A percentile compares a stretch with the other conserved stretches of the same genome.
Conservation (phyloP, 2,329 filamentous ascomycete genomes). For the Colletotrichum euphorbiae region DNA sequence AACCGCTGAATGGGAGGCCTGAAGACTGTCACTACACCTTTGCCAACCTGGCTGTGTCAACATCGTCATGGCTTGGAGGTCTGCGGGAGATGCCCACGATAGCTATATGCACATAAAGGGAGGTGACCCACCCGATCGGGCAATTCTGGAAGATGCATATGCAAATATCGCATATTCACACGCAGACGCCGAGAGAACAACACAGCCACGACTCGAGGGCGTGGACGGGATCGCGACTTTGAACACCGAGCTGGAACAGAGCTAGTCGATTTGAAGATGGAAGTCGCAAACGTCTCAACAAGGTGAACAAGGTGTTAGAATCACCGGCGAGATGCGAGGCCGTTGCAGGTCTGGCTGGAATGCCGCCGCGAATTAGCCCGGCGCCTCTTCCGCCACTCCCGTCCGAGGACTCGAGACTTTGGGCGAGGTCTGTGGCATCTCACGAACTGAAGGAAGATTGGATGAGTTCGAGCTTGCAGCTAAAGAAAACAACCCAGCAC, state of each 20-base stretch:
- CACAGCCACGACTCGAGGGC: neutral
- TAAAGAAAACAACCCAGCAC: neutral
- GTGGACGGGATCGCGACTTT: neutral
- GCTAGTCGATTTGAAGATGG: neutral
- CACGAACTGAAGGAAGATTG: slow-evolving; percentile 8
- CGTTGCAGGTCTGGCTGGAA: slow-evolving; percentile 5
- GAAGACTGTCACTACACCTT: no score
- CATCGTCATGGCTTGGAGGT: no score
- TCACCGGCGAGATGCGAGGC: neutral
- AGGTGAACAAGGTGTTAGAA: neutral
- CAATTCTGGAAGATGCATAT: no score
- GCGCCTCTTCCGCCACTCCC: slow-evolving; percentile 8
- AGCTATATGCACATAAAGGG: no score
- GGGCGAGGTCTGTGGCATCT: no score
- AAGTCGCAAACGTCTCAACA: neutral
- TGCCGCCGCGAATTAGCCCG: slow-evolving; percentile 5
- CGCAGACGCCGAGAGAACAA: neutral
- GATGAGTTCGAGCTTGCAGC: neutral
- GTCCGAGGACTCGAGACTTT: neutral
- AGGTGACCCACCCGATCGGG: no score
- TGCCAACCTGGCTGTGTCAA: no score
- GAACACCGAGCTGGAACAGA: neutral
- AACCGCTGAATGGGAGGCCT: neutral
- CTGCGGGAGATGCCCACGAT: no score
- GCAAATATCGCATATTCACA: no score